Base-by-base conservation (phyloP, 495 filamentous ascomycete species). In the Penicillium macrosclerotiorum region DNA sequence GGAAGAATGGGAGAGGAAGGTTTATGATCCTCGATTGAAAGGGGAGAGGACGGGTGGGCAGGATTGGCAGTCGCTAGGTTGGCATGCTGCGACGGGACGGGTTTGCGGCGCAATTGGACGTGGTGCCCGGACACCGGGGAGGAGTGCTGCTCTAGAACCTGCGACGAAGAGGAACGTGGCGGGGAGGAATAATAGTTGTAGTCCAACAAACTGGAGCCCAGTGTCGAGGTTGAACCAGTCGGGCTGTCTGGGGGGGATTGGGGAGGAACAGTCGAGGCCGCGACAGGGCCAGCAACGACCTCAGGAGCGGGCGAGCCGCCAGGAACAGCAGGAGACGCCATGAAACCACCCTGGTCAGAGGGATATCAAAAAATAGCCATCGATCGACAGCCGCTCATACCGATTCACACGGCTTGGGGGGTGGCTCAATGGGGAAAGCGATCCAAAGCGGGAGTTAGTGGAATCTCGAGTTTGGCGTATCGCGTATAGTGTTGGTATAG, bases 81-180 rank as follows among this genome's bases (percentile, higher is more conserved):
- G 37, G 58, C 62, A 63, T 66, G 46, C 47, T 59, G 48, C 9
- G 7, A 18, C 42, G 68, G 69, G 16, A 73, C 41, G 40, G 70
- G 64, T 51, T 73, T 72, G 51, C 69, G 62, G 52, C 59, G 65
- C 40, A 71, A 27, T 27, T 30, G 38, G 24, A 19, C 38, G 26
- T 41, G 22, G 25, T 30, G 38, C 5, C 25, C 12, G 7, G 37
- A 9, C 16, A 24, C 8, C 5, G 37, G 27, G 37, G 22, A 11
- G 23, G 24, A 27, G 26, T 30, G 24, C 17, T 41, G 38, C 5
- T 30, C 14, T 27, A 17, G 6, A n/a, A 41, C 14, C 19, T 52
- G 57, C 38, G 57, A 54, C 42, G 61, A 45, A 12, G 36, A 45
- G 40, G 33, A 29, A 12, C 6, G 40, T 23, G 45, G 32, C 45